These are phyloP conservation scores for Sordariomycetes sp. DNA, from an alignment of 2,329 filamentous ascomycete species.

Conservation along the genomic window DNA sequence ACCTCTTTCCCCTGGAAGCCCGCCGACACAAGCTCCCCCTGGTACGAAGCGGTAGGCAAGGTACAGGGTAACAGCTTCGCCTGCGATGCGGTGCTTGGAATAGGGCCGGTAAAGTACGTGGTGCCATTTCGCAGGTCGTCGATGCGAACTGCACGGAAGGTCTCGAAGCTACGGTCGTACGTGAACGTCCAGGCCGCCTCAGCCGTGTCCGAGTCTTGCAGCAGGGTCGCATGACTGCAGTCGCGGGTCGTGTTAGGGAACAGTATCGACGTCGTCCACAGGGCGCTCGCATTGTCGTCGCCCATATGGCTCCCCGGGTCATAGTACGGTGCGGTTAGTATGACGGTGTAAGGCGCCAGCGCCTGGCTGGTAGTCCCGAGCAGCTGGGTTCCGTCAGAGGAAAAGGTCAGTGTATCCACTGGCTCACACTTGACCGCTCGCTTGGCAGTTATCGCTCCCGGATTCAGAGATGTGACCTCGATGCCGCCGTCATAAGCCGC, in stretches of 20 bases:
- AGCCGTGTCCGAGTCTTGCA: constrained; percentile 48
- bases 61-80: constrained; percentile 58
- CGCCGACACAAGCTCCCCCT: constrained; percentile 61
- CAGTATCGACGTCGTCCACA: constrained; percentile 80
- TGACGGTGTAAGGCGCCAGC: constrained; percentile 57
- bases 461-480: constrained; percentile 67
- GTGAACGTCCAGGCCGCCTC: constrained; percentile 70
- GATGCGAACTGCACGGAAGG: constrained; percentile 65
- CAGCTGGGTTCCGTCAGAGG: constrained; percentile 66
- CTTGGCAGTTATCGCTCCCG: constrained; percentile 55
- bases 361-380: constrained; percentile 62
- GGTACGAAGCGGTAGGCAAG: constrained; percentile 55
- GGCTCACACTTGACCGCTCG: constrained; percentile 69
- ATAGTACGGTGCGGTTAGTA: constrained; percentile 71
- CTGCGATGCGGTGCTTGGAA: constrained; percentile 37
- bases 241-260: constrained; percentile 73
- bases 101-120: constrained; percentile 68
- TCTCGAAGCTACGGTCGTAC: constrained; percentile 67
- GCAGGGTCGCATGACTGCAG: constrained; percentile 65
- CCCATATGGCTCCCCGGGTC: constrained; percentile 56
- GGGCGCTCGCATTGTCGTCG: constrained; percentile 58
- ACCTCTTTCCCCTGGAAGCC: constrained; percentile 63
- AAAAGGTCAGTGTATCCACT: constrained; percentile 66
- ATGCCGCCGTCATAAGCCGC: constrained; percentile 83
- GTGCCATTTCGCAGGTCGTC: constrained; percentile 67